Percentiles rank a stretch among this genome's conserved stretches.
These are phyloP conservation scores for Penicillium fuscoglaucum DNA, from an alignment of 2,329 filamentous ascomycete species.

Conservation along the genomic window DNA sequence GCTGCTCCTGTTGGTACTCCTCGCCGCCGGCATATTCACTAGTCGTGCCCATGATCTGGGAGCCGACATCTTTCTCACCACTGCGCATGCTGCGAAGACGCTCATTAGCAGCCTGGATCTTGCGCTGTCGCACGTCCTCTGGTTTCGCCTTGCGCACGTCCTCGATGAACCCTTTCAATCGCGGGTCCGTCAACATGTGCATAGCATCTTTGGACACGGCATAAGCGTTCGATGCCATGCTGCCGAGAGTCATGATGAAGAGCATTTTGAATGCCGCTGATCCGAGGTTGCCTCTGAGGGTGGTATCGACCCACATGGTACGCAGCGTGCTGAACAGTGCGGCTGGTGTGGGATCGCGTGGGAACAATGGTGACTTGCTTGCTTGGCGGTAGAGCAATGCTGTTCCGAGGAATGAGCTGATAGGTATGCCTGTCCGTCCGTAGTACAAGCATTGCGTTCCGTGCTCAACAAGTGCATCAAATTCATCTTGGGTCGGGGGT, in stretches of 20 bases:
- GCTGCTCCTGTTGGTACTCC: constrained; percentile 8
- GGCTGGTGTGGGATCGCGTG: constrained; percentile 10
- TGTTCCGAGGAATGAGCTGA: constrained; percentile 15
- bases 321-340: constrained; percentile 10
- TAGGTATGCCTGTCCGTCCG: constrained; percentile 22
- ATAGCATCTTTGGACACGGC: constrained; percentile 17
- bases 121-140: constrained; percentile 25
- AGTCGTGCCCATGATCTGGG: not conserved
- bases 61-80: constrained; percentile 7
- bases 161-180: constrained; percentile 25
- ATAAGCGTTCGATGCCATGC: constrained; percentile 5
- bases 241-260: constrained; percentile 13
- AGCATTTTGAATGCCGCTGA: constrained; percentile 17
- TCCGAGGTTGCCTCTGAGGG: not conserved
- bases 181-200: constrained; percentile 23
- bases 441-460: constrained; percentile 24
- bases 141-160: constrained; percentile 21
- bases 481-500: constrained; percentile 35
- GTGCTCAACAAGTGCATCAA: constrained; percentile 34
- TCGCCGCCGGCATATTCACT: not conserved
- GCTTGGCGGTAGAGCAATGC: constrained; percentile 15
- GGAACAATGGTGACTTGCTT: constrained; percentile 10
- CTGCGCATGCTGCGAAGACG: not conserved
- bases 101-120: constrained; percentile 17
- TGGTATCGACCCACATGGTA: not conserved